These are phyloP conservation scores for Stereocaulon alpinum DNA, from an alignment of 495 filamentous ascomycete genomes.

Conservation along the genomic window DNA sequence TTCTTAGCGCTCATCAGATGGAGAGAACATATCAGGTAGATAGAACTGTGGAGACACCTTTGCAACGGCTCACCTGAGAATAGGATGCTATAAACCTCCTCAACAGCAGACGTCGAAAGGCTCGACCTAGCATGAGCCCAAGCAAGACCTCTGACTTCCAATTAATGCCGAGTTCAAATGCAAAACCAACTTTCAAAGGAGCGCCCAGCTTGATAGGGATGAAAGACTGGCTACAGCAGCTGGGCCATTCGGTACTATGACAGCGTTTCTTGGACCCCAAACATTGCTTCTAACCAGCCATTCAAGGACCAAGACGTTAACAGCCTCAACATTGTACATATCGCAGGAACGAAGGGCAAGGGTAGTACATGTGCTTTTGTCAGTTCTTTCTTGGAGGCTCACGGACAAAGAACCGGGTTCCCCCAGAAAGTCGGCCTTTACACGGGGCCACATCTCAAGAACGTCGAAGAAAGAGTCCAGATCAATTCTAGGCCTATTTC, in stretches of 20 bases:
- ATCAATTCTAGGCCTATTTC: conserved; percentile 44
- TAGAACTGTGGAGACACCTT: background rate
- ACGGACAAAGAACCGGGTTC: conserved; percentile 27
- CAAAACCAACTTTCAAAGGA: conserved; percentile 17
- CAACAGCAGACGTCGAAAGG: conserved; percentile 13
- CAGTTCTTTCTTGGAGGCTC: conserved; percentile 29
- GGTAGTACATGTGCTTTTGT: conserved; percentile 42
- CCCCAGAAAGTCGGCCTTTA: conserved; percentile 48
- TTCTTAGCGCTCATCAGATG: conserved; percentile 1
- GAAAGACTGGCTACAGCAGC: conserved; percentile 24
- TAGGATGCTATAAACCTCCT: conserved; percentile 15
- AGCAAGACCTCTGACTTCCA: background rate
- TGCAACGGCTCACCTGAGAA: background rate
- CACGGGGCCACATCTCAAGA: conserved; percentile 54
- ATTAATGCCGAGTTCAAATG: conserved; percentile 11
- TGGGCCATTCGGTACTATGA: conserved; percentile 28
- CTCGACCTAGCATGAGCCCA: background rate
- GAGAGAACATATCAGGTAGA: conserved; percentile 8
- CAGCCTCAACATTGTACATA: conserved; percentile 35
- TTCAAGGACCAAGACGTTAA: background rate
- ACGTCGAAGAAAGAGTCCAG: conserved; percentile 54
- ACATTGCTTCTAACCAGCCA: background rate
- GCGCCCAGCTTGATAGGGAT: conserved; percentile 24
- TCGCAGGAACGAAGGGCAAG: conserved; percentile 44
- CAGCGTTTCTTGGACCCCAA: background rate